A percentile compares a stretch with the other conserved stretches of the same genome.
Conservation (phyloP, 2,329 filamentous ascomycete genomes). For the Lanzia echinophila region DNA sequence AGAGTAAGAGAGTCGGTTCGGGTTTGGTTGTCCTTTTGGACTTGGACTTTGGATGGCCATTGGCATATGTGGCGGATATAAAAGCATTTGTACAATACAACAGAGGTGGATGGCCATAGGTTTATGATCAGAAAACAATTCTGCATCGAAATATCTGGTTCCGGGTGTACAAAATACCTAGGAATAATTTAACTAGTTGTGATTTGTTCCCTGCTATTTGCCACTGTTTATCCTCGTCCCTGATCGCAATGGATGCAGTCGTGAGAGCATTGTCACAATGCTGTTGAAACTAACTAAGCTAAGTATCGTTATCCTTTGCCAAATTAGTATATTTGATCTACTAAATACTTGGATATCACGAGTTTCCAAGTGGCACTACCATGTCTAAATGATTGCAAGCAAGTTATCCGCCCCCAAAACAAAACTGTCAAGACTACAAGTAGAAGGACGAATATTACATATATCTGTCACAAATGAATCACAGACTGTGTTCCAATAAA, state of each 20-base stretch:
- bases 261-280: too few species aligned
- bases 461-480: background rate
- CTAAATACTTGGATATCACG: too few species aligned
- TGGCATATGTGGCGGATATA: background rate
- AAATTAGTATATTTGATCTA: too few species aligned
- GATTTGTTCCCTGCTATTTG: background rate
- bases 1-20: background rate
- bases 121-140: background rate
- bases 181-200: background rate
- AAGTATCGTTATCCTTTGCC: too few species aligned
- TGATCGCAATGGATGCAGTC: too few species aligned
- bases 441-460: too few species aligned
- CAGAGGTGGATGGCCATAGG: background rate
- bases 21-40: background rate
- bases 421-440: too few species aligned
- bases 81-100: constrained; percentile 10
- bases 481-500: background rate
- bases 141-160: background rate
- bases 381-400: too few species aligned
- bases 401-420: too few species aligned
- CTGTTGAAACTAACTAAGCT: too few species aligned
- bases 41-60: background rate
- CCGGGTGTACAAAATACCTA: constrained; percentile 1
- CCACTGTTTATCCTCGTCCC: background rate
- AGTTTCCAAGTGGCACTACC: too few species aligned